Evolutionary conservation across 108 stramenopile species (phyloP).

Genomic region (Mayamaea pseudoterrestris): DNA sequence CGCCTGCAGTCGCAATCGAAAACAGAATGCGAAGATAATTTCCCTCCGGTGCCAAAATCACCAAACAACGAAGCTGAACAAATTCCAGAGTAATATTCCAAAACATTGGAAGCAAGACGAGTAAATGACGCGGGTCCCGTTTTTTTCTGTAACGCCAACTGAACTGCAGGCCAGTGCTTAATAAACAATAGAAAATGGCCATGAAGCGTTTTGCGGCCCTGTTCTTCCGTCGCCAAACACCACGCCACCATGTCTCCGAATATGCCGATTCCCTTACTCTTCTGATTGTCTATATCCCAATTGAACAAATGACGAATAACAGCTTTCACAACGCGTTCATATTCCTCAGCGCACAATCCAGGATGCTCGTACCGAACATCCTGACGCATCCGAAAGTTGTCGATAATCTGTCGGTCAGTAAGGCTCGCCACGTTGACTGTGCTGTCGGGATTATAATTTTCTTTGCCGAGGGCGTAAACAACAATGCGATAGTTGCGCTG

Average conservation of each 20-base stretch:
- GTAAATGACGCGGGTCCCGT: too few relatives aligned
- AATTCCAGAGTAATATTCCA: too few relatives aligned
- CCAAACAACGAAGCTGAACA: too few relatives aligned
- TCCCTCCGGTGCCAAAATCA: too few relatives aligned
- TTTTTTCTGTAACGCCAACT: too few relatives aligned
- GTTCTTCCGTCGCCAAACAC: not conserved
- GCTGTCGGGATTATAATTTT: not conserved
- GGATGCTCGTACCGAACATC: not conserved
- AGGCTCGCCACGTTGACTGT: constrained; percentile 2
- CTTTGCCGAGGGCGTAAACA: not conserved
- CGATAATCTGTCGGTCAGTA: too few relatives aligned
- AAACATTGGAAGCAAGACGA: too few relatives aligned
- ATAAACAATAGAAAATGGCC: not conserved
- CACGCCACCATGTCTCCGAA: not conserved
- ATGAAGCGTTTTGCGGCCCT: not conserved
- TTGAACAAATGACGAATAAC: not conserved
- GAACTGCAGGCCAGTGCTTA: not conserved
- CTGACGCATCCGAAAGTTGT: too few relatives aligned
- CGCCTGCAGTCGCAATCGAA: too few relatives aligned
- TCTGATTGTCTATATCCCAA: not conserved
- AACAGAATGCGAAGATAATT: too few relatives aligned
- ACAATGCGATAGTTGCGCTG: not conserved
- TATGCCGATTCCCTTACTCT: not conserved
- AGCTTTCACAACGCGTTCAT: not conserved
- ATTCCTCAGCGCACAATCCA: not conserved